These are phyloP conservation scores for Coniochaeta sp. DNA, from an alignment of 2,329 filamentous ascomycete genomes.

Conservation along the genomic window DNA sequence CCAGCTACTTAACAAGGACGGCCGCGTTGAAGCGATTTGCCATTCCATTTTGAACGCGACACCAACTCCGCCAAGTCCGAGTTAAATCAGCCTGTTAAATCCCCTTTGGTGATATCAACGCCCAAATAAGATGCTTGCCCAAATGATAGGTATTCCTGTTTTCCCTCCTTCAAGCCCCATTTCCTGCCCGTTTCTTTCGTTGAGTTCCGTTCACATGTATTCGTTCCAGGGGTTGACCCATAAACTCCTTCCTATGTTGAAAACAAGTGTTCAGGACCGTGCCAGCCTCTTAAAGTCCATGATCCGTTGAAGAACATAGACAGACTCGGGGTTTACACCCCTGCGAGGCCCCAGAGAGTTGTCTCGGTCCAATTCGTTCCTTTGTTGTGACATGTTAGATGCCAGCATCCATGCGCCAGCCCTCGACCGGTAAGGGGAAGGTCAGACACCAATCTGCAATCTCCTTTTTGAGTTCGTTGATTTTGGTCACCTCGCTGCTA, in stretches of 20 bases:
- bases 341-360: neutral
- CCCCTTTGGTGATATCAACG: neutral
- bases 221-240: constrained; percentile 1
- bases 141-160: neutral
- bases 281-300: neutral
- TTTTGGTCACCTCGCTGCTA: constrained; percentile 68
- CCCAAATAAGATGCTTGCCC: constrained; percentile 1
- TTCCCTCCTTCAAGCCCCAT: neutral
- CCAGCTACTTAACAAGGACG: neutral
- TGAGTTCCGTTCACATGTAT: neutral
- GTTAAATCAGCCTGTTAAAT: neutral
- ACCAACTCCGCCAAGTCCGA: constrained; percentile 1
- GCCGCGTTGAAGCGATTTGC: neutral
- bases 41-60: neutral
- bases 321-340: too few species aligned
- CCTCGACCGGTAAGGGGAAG: constrained; percentile 88
- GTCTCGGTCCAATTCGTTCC: neutral
- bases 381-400: constrained; percentile 29
- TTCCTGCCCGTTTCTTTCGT: neutral
- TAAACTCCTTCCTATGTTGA: constrained; percentile 3
- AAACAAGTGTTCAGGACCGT: neutral
- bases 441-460: constrained; percentile 77
- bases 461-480: constrained; percentile 81
- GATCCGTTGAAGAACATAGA: neutral
- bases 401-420: constrained; percentile 55